These are phyloP conservation scores for Podaxis sp. DNA, from an alignment of 768 basidiomycete species.

Conservation along the genomic window DNA sequence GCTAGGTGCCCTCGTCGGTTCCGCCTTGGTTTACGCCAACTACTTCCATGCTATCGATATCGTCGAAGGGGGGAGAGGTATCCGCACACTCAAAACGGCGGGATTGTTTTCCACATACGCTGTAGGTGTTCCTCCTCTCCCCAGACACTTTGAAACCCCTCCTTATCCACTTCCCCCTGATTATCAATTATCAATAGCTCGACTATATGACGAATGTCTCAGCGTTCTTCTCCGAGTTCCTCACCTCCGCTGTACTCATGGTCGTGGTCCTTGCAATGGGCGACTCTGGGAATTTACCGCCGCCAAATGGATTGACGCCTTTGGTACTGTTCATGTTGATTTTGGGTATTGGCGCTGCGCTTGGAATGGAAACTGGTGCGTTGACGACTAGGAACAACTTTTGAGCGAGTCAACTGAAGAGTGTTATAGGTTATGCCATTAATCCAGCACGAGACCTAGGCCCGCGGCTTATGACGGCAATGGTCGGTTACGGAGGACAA, in stretches of 20 bases:
- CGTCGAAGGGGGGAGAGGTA: conserved; percentile 53
- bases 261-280: conserved; percentile 52
- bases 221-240: conserved; percentile 49
- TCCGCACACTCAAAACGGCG: conserved; percentile 61
- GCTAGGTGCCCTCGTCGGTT: conserved; percentile 59
- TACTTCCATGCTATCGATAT: conserved; percentile 69
- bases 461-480: conserved; percentile 65
- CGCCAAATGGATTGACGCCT: conserved; percentile 52
- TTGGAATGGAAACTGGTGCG: conserved; percentile 62
- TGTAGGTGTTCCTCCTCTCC: conserved; percentile 34
- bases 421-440: conserved; percentile 49
- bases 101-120: conserved; percentile 61
- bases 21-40: conserved; percentile 58
- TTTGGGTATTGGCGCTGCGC: conserved; percentile 55
- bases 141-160: background rate
- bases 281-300: conserved; percentile 52
- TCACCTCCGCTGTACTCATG: conserved; percentile 54
- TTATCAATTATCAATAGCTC: conserved; percentile 22
- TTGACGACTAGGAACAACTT: conserved; percentile 12
- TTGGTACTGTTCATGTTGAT: conserved; percentile 55
- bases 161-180: background rate
- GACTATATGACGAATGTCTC: conserved; percentile 41
- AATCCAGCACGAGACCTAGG: conserved; percentile 77
- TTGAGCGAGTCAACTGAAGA: background rate
- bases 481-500: conserved; percentile 68